Conservation (phyloP, 179 eudicot species). For the Spergularia azorica region DNA sequence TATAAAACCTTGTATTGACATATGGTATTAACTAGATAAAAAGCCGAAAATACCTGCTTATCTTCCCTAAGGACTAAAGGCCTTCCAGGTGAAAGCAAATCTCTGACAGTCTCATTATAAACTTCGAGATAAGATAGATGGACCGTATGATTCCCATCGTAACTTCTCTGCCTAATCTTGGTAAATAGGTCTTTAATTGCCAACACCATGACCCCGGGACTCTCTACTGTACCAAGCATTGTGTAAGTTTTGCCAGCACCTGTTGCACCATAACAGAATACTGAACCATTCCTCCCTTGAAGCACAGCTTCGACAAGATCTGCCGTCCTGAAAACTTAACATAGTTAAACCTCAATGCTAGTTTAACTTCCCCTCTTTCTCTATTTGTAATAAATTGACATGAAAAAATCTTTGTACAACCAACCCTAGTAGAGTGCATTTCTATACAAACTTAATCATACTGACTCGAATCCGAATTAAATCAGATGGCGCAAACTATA, state of each 20-base stretch:
- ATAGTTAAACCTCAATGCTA: conserved; percentile 2
- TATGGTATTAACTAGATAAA: neutral
- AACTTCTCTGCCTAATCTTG: conserved; percentile 78
- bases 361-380: neutral
- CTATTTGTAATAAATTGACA: neutral
- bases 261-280: conserved; percentile 90
- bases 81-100: conserved; percentile 88
- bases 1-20: too few relatives aligned
- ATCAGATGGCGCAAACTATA: too few relatives aligned
- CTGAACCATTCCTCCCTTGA: conserved; percentile 84
- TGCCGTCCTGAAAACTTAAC: conserved; percentile 61
- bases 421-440: neutral
- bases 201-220: conserved; percentile 87
- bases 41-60: conserved; percentile 53
- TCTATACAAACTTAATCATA: too few relatives aligned
- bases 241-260: conserved; percentile 94
- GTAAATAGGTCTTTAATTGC: conserved; percentile 83
- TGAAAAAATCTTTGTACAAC: neutral
- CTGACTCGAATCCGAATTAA: too few relatives aligned
- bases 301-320: conserved; percentile 88
- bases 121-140: conserved; percentile 89
- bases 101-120: conserved; percentile 90
- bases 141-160: conserved; percentile 75
- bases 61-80: conserved; percentile 86
- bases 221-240: conserved; percentile 79